Percentiles rank a stretch among this genome's conserved stretches.
These are phyloP conservation scores for Amaranthus hypochondriacus DNA, from an alignment of 148 eudicot genomes.

Conservation along the genomic window DNA sequence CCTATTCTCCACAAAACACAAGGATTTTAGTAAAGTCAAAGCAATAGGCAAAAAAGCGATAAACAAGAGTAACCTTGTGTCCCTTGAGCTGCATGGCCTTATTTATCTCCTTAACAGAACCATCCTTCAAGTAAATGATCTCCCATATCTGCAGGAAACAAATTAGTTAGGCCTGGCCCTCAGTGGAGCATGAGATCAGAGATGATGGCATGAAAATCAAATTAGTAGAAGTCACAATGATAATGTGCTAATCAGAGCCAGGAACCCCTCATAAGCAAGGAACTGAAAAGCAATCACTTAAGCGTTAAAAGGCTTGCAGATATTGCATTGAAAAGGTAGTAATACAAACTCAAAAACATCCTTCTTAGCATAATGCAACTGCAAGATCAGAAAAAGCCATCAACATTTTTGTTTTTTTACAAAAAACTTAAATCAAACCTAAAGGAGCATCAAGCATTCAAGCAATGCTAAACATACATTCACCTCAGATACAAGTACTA, in stretches of 20 bases:
- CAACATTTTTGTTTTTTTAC: no score
- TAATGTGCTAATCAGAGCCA: neutral
- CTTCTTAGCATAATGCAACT: slow-evolving; percentile 3
- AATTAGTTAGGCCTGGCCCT: slow-evolving; percentile 9
- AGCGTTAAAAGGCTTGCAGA: neutral
- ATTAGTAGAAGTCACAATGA: neutral
- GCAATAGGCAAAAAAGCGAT: neutral
- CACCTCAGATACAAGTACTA: neutral
- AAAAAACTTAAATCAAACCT: neutral
- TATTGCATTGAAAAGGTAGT: neutral
- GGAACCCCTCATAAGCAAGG: neutral
- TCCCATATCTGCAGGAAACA: slow-evolving; percentile 73
- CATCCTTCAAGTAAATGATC: slow-evolving; percentile 81
- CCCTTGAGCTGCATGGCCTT: slow-evolving; percentile 98
- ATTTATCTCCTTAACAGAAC: slow-evolving; percentile 79
- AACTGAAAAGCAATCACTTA: neutral
- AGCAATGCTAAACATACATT: neutral
- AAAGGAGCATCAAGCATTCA: neutral
- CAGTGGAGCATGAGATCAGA: neutral
- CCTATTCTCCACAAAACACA: neutral
- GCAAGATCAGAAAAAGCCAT: slow-evolving; percentile 1
- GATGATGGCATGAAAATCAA: neutral
- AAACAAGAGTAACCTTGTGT: slow-evolving; percentile 63
- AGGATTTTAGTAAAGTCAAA: neutral
- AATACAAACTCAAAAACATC: slow-evolving; percentile 1